Evolutionary conservation across 2,329 filamentous ascomycete species (phyloP).

Genomic region (Ploettnerulaceae sp.): DNA sequence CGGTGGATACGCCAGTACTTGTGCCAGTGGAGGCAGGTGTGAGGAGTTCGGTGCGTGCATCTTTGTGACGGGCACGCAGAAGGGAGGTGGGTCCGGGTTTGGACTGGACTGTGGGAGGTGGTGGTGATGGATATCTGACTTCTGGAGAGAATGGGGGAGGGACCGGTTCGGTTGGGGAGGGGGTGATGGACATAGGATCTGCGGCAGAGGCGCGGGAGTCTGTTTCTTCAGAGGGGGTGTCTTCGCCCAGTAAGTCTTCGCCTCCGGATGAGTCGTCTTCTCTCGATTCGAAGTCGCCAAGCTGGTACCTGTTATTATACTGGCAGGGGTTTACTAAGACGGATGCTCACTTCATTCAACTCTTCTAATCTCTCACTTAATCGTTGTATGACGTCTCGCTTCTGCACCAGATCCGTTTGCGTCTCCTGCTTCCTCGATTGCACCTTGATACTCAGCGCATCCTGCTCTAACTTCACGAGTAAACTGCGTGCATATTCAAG

Average conservation of each 20-base stretch:
- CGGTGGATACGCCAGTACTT: slow-evolving; percentile 38
- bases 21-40: slow-evolving; percentile 16
- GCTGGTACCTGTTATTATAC: slow-evolving; percentile 12
- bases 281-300: slow-evolving; percentile 22
- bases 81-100: slow-evolving; percentile 15
- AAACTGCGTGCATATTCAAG: slow-evolving; percentile 65
- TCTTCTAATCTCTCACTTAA: slow-evolving; percentile 64
- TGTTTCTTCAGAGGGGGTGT: slow-evolving; percentile 45
- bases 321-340: neutral
- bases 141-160: slow-evolving; percentile 6
- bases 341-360: slow-evolving; percentile 52
- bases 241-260: slow-evolving; percentile 52
- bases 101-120: slow-evolving; percentile 3
- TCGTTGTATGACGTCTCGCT: slow-evolving; percentile 61
- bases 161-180: slow-evolving; percentile 14
- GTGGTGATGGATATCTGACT: neutral
- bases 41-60: slow-evolving; percentile 21
- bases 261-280: slow-evolving; percentile 41
- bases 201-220: slow-evolving; percentile 19
- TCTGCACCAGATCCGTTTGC: slow-evolving; percentile 59
- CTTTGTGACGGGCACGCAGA: slow-evolving; percentile 25
- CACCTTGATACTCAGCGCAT: slow-evolving; percentile 54
- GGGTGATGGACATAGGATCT: slow-evolving; percentile 13
- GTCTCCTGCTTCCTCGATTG: slow-evolving; percentile 53
- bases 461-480: slow-evolving; percentile 66